phyloP scores from a whole-genome alignment of 352 stramenopile species.

The Phytopythium boreale region DNA sequence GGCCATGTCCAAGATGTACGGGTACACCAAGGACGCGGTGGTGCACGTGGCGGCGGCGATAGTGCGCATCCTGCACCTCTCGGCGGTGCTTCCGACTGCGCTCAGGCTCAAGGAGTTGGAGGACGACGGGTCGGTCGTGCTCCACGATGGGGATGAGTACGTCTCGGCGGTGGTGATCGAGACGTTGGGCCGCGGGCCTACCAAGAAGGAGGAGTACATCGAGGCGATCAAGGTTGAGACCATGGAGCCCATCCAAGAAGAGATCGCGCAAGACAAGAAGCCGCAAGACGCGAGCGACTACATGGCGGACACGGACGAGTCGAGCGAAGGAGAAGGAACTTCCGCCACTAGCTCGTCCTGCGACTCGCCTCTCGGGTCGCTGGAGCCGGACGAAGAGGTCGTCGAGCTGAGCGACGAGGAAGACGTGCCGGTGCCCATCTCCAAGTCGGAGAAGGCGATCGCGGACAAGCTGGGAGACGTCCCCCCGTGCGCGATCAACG shows the following conservation, averaged over 20 bases:
- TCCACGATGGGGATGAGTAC: slow-evolving; percentile 9
- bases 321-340: neutral
- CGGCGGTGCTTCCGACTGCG: neutral
- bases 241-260: neutral
- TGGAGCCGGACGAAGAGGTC: slow-evolving; percentile 29
- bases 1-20: slow-evolving; percentile 23
- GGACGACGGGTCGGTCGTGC: slow-evolving; percentile 10
- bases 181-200: slow-evolving; percentile 4
- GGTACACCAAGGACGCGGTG: slow-evolving; percentile 16
- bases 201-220: neutral
- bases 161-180: slow-evolving; percentile 13
- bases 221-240: slow-evolving; percentile 4
- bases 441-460: neutral
- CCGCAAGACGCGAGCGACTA: neutral
- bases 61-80: slow-evolving; percentile 14
- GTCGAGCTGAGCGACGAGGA: slow-evolving; percentile 41
- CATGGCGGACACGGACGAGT: neutral
- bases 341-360: neutral
- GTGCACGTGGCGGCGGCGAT: slow-evolving; percentile 11
- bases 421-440: slow-evolving; percentile 8
- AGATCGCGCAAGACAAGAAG: no score
- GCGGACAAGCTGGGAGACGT: neutral
- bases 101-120: slow-evolving; percentile 2
- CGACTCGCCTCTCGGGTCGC: neutral
- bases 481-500: neutral